Evolutionary conservation across 2,329 filamentous ascomycete species (phyloP).

Genomic region (Ceratocystis alfenasii): DNA sequence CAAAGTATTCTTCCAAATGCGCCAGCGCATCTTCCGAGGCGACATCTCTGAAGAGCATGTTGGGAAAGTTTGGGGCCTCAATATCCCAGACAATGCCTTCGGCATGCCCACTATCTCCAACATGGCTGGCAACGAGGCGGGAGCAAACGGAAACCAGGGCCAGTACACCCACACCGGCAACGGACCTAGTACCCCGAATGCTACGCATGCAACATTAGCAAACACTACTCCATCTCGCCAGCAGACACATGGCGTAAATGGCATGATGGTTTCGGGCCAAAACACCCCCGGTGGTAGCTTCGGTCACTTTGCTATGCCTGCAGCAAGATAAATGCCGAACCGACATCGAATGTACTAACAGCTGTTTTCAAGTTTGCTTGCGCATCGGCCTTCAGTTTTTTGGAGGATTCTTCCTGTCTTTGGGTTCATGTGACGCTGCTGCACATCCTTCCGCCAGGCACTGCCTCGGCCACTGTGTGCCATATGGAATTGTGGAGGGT

Average conservation of each 20-base stretch:
- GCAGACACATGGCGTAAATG: slow-evolving; percentile 36
- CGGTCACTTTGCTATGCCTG: slow-evolving; percentile 54
- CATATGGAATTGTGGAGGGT: too few relatives aligned
- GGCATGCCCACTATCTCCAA: slow-evolving; percentile 16
- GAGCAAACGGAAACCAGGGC: slow-evolving; percentile 28
- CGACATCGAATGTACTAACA: neutral
- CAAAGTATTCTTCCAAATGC: slow-evolving; percentile 87
- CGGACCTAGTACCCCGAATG: slow-evolving; percentile 56
- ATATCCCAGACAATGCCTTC: slow-evolving; percentile 46
- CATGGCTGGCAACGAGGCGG: slow-evolving; percentile 32
- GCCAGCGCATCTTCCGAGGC: slow-evolving; percentile 75
- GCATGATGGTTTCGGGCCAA: slow-evolving; percentile 50
- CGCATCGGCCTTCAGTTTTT: neutral
- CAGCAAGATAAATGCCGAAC: slow-evolving; percentile 28
- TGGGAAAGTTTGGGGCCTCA: slow-evolving; percentile 88
- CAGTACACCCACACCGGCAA: slow-evolving; percentile 35
- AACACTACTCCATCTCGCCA: slow-evolving; percentile 31
- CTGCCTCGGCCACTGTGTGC: neutral
- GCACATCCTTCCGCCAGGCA: neutral
- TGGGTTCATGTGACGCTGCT: neutral
- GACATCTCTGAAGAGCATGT: slow-evolving; percentile 69
- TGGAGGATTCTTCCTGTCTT: too few relatives aligned
- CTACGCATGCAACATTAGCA: slow-evolving; percentile 41
- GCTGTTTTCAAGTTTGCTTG: neutral
- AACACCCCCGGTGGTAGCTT: slow-evolving; percentile 72